These are phyloP conservation scores for Lyophyllum atratum DNA, from an alignment of 768 basidiomycete species.

Conservation along the genomic window DNA sequence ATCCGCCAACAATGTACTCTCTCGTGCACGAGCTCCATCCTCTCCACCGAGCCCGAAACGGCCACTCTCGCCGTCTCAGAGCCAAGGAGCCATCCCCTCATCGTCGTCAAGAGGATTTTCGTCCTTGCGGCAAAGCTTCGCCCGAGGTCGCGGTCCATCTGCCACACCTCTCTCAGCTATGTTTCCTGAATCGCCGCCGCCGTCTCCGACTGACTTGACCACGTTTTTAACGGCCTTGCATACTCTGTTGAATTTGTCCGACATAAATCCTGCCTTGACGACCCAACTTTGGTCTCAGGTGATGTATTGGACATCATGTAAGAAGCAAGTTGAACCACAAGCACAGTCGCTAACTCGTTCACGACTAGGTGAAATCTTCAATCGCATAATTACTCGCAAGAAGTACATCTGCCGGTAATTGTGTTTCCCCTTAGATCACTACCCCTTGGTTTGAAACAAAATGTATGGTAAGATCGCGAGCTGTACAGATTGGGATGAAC, in stretches of 20 bases:
- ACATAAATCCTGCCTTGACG: slow-evolving; percentile 86
- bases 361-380: slow-evolving; percentile 76
- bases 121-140: slow-evolving; percentile 68
- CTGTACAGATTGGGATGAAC: slow-evolving; percentile 89
- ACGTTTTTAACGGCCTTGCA: slow-evolving; percentile 85
- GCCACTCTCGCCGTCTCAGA: slow-evolving; percentile 56
- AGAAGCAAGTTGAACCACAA: slow-evolving; percentile 28
- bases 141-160: slow-evolving; percentile 50
- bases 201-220: slow-evolving; percentile 58
- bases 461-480: slow-evolving; percentile 60
- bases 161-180: slow-evolving; percentile 49
- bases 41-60: slow-evolving; percentile 53
- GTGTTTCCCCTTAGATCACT: background rate
- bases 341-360: slow-evolving; percentile 1
- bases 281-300: slow-evolving; percentile 96
- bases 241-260: slow-evolving; percentile 78
- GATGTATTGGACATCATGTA: slow-evolving; percentile 98
- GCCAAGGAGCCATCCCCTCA: slow-evolving; percentile 40
- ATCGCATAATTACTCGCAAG: slow-evolving; percentile 85
- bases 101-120: slow-evolving; percentile 58
- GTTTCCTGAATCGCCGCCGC: slow-evolving; percentile 46
- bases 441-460: no score
- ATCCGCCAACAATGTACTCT: slow-evolving; percentile 30
- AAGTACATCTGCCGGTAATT: slow-evolving; percentile 88
- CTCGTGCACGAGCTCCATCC: slow-evolving; percentile 38